Evolutionary conservation across 2,329 filamentous ascomycete genomes (phyloP).

Genomic region (Plectosphaerella sp.): DNA sequence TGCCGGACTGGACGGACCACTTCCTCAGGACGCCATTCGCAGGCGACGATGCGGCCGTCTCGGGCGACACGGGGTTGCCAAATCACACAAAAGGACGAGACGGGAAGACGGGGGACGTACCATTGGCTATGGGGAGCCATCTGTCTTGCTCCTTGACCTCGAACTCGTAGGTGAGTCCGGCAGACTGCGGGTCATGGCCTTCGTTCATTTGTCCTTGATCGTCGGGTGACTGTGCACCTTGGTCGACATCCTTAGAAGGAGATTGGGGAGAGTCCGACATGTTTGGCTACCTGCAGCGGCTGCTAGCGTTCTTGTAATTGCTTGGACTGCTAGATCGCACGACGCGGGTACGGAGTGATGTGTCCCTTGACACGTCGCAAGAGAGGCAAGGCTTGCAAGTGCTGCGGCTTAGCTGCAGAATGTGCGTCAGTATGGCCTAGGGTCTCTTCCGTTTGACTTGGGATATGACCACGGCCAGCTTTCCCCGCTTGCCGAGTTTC

Average conservation of each 20-base stretch:
- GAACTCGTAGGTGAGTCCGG: constrained; percentile 80
- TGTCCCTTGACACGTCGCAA: constrained; percentile 60
- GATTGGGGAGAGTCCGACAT: constrained; percentile 86
- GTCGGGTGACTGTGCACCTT: constrained; percentile 86
- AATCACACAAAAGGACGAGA: constrained; percentile 10
- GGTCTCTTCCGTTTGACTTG: constrained; percentile 6
- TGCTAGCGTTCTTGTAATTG: constrained; percentile 57
- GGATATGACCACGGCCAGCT: constrained; percentile 13
- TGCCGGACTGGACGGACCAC: too few relatives aligned
- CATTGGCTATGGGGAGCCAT: constrained; percentile 99
- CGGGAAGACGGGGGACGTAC: constrained; percentile 60
- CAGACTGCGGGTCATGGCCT: constrained; percentile 70
- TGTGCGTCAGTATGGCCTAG: constrained; percentile 47
- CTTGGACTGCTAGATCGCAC: constrained; percentile 53
- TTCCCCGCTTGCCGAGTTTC: constrained; percentile 31
- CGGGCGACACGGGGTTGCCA: too few relatives aligned
- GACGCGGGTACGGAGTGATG: constrained; percentile 49
- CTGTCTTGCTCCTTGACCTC: constrained; percentile 99
- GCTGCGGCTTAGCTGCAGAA: constrained; percentile 49
- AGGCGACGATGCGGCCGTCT: too few relatives aligned
- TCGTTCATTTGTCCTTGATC: constrained; percentile 95
- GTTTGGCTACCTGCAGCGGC: constrained; percentile 71
- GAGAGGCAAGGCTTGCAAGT: constrained; percentile 48
- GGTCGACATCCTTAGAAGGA: constrained; percentile 93
- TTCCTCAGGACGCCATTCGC: too few relatives aligned